These are phyloP conservation scores for Trichoderma citrinoviride DNA, from an alignment of 2,329 filamentous ascomycete genomes.

Conservation along the genomic window DNA sequence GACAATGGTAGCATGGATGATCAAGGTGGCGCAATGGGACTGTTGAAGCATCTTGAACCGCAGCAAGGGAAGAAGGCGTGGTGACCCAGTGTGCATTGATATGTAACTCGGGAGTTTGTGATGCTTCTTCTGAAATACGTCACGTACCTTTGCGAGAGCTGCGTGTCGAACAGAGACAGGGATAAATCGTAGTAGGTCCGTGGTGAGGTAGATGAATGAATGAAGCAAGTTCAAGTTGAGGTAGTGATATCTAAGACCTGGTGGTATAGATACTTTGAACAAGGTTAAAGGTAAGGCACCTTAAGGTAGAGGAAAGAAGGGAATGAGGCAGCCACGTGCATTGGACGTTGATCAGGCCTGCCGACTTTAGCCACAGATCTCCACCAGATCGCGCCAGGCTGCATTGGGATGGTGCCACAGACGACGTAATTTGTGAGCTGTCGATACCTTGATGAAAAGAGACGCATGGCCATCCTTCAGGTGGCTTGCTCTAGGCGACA, in stretches of 20 bases:
- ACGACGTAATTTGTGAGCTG: constrained; percentile 5
- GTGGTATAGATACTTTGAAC: too few species aligned
- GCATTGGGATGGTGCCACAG: constrained; percentile 11
- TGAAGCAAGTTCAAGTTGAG: too few species aligned
- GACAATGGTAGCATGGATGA: too few species aligned
- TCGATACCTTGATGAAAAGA: neutral
- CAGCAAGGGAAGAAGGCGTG: too few species aligned
- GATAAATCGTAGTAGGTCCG: neutral
- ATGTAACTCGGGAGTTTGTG: too few species aligned
- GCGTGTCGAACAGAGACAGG: neutral
- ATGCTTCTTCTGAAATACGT: too few species aligned
- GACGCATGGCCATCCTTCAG: neutral
- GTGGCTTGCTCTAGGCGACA: neutral
- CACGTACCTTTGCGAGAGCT: neutral
- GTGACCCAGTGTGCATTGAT: neutral
- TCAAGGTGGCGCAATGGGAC: too few species aligned
- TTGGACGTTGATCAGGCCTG: neutral
- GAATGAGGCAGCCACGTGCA: constrained; percentile 12
- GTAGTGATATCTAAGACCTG: neutral
- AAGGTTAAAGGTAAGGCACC: neutral
- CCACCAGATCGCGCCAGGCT: constrained; percentile 17
- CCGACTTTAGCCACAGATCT: constrained; percentile 16
- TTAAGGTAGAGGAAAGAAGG: neutral
- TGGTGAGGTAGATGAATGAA: neutral
- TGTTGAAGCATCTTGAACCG: too few species aligned